Percentiles rank a stretch among this genome's conserved stretches.
Conservation (phyloP, 169 alveolate genomes). For the Eimeria praecox region DNA sequence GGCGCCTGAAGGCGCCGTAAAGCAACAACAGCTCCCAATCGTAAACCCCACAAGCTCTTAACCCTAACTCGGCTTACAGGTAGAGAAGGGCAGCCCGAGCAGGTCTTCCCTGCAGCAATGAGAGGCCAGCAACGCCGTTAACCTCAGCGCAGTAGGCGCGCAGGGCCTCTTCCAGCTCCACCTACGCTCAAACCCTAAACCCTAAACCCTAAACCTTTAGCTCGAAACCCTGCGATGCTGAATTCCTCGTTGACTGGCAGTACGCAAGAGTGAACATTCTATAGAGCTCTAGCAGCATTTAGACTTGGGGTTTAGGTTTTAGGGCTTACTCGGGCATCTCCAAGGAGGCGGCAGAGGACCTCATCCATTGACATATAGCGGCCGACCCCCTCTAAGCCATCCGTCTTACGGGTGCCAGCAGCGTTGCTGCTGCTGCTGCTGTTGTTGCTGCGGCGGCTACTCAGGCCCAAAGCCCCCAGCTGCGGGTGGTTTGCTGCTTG, state of each 20-base stretch:
- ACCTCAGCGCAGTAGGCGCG: conserved; percentile 73
- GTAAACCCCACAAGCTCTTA: not conserved
- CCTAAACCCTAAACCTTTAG: not conserved
- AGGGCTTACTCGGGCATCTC: conserved; percentile 68
- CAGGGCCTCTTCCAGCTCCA: conserved; percentile 72
- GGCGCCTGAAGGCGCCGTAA: not conserved
- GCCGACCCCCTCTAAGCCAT: conserved; percentile 10
- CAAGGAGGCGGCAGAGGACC: conserved; percentile 66
- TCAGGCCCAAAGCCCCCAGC: conserved; percentile 84
- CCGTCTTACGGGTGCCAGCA: not conserved
- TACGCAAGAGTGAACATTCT: not conserved
- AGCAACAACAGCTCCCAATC: not conserved
- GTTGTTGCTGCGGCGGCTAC: conserved; percentile 63
- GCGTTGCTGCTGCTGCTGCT: conserved; percentile 21
- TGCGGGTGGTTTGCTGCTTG: conserved; percentile 87
- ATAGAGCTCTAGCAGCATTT: not conserved
- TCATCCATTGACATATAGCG: conserved; percentile 79
- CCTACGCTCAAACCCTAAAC: conserved; percentile 44
- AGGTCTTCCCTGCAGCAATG: conserved; percentile 33
- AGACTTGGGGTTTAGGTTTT: not conserved
- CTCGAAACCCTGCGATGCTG: not conserved
- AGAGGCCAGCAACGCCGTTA: conserved; percentile 80
- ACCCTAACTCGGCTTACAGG: conserved; percentile 26
- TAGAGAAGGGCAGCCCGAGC: conserved; percentile 56
- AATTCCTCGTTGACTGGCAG: not conserved